Percentiles rank a stretch among this genome's conserved stretches.
Conservation (phyloP, 2,329 filamentous ascomycete genomes). For the Diaporthe citrichinensis region DNA sequence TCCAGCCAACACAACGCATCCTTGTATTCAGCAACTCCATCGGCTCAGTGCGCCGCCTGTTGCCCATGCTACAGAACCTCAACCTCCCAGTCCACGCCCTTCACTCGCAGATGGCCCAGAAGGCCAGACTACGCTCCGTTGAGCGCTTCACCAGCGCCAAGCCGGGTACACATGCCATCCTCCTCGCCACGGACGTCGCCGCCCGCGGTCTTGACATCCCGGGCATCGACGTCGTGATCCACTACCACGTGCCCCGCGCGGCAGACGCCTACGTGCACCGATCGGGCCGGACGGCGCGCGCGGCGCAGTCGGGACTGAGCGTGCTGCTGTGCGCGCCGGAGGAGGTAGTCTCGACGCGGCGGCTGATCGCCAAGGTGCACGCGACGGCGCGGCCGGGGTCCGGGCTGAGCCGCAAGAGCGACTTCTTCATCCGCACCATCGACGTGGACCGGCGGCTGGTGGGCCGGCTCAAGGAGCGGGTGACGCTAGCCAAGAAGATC, state of each 20-base stretch:
- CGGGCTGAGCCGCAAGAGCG: conserved; percentile 59
- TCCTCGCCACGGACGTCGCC: conserved; percentile 94
- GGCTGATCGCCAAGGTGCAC: conserved; percentile 91
- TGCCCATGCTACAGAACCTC: conserved; percentile 87
- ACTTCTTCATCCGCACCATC: conserved; percentile 82
- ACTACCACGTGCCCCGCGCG: conserved; percentile 93
- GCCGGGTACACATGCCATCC: conserved; percentile 70
- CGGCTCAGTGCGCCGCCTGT: conserved; percentile 87
- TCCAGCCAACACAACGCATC: conserved; percentile 84
- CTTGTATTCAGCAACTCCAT: conserved; percentile 98
- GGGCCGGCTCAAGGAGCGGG: conserved; percentile 80
- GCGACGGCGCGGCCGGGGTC: conserved; percentile 62
- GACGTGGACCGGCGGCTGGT: conserved; percentile 88
- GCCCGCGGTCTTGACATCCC: conserved; percentile 95
- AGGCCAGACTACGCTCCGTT: conserved; percentile 91
- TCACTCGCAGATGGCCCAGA: conserved; percentile 96
- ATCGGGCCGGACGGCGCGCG: conserved; percentile 93
- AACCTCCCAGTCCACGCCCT: conserved; percentile 82
- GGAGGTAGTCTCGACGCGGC: conserved; percentile 86
- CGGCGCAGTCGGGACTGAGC: conserved; percentile 81
- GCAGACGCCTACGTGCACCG: conserved; percentile 97
- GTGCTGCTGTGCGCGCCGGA: conserved; percentile 92
- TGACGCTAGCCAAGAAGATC: conserved; percentile 87
- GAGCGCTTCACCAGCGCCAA: conserved; percentile 85
- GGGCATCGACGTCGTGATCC: conserved; percentile 88